phyloP scores from a whole-genome alignment of 805 yeast species.

The Komagataella kurtzmanii region DNA sequence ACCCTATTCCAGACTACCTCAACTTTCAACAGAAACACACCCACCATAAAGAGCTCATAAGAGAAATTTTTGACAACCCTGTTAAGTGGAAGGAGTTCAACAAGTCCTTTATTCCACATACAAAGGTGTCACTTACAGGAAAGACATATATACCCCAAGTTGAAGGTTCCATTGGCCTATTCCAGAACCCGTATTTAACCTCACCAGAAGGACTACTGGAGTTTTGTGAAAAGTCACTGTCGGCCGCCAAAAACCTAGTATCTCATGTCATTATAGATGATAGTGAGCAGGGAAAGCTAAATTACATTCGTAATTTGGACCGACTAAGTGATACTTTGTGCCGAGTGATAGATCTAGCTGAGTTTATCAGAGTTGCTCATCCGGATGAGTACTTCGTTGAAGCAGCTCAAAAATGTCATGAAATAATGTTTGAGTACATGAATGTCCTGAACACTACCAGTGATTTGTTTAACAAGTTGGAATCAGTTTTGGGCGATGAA shows the following conservation, averaged over 20 bases:
- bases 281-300: conserved; percentile 25
- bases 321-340: conserved; percentile 80
- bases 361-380: conserved; percentile 79
- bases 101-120: conserved; percentile 6
- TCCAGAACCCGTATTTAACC: conserved; percentile 56
- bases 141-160: conserved; percentile 2
- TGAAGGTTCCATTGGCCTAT: conserved; percentile 41
- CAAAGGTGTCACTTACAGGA: conserved; percentile 2
- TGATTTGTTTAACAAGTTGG: conserved; percentile 48
- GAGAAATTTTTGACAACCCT: conserved; percentile 48
- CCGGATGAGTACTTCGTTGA: conserved; percentile 58
- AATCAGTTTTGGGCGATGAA: conserved; percentile 32
- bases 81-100: conserved; percentile 41
- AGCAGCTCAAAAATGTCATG: conserved; percentile 84
- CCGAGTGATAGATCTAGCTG: conserved; percentile 88
- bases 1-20: neutral
- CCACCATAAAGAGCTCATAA: conserved; percentile 16
- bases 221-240: conserved; percentile 55
- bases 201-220: conserved; percentile 58
- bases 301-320: conserved; percentile 59
- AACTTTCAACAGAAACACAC: neutral
- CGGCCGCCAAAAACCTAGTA: conserved; percentile 50
- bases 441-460: conserved; percentile 79
- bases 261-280: conserved; percentile 35
- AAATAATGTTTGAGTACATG: conserved; percentile 86